A percentile compares a stretch with the other conserved stretches of the same genome.
These are phyloP conservation scores for Penicillium sp. DNA, from an alignment of 2,329 filamentous ascomycete species.

Conservation along the genomic window DNA sequence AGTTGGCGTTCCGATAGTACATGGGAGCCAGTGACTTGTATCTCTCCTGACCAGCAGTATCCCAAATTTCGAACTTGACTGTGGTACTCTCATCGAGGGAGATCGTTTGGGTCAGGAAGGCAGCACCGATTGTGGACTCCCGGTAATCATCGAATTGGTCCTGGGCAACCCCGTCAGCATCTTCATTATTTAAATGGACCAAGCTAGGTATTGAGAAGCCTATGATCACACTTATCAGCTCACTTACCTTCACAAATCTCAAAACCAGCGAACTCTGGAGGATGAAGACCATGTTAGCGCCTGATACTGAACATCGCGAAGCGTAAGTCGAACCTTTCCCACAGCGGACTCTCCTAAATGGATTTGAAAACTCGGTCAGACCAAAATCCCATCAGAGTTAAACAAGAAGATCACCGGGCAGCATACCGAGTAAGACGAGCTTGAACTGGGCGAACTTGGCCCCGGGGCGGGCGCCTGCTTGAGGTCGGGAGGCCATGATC, in stretches of 20 bases:
- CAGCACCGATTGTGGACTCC: constrained; percentile 96
- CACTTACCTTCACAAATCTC: constrained; percentile 92
- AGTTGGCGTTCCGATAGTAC: constrained; percentile 99
- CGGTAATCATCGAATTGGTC: constrained; percentile 99
- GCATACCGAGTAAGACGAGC: constrained; percentile 88
- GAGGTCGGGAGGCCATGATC: constrained; percentile 82
- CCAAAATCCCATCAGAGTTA: neutral
- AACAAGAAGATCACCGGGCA: neutral
- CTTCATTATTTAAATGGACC: neutral
- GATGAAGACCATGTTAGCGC: constrained; percentile 35
- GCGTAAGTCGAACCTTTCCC: constrained; percentile 71
- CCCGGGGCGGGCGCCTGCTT: constrained; percentile 65
- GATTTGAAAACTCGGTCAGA: constrained; percentile 41
- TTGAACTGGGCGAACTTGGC: constrained; percentile 98
- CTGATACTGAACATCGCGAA: constrained; percentile 12
- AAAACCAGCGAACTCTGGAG: constrained; percentile 90
- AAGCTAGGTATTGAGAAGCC: neutral
- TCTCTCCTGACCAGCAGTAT: constrained; percentile 95
- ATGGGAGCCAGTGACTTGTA: constrained; percentile 99
- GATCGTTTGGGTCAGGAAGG: constrained; percentile 98
- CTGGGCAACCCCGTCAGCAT: constrained; percentile 49
- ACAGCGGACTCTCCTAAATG: constrained; percentile 89
- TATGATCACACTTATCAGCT: neutral
- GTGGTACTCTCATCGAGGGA: constrained; percentile 97
- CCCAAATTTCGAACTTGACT: constrained; percentile 99